Base-by-base conservation (phyloP, 495 filamentous ascomycete genomes). In the Viridothelium virens region DNA sequence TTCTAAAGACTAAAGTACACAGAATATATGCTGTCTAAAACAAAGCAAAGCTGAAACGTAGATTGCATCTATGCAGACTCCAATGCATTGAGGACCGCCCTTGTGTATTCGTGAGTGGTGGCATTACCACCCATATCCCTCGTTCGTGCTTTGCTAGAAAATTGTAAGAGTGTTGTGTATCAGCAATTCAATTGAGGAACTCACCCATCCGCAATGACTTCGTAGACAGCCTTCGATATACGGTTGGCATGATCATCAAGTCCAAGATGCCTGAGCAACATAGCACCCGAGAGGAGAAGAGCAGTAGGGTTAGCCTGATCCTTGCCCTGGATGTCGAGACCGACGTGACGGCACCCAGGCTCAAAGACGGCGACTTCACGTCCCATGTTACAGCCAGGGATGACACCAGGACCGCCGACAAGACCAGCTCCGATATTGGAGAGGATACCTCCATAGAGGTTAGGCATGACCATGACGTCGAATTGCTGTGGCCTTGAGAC, bases 391-490 rank as follows among this genome's bases (percentile, higher is more conserved):
- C 91, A 96, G 72, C 94, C 94, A 66, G 94, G 94, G 62, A 98
- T 93, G 65, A 98, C 88, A 80, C 94, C 94, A 36, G 94, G 94
- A 53, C 94, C 94, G 76, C 94, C 94, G 72, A 98, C 94, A n/a
- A 98, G 89, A 66, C 94, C 94, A 73, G 94, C 94, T 73, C 91
- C 95, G 72, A 98, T 93, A 84, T 98, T 98, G 78, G 95, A 97
- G 66, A 98, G 82, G 73, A 98, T 98, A 70, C 95, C 95, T 77
- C 94, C 94, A 82, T 98, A 98, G 74, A 98, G 81, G 81, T 98
- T 98, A 66, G 94, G 94, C 94, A 98, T 98, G 76, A 98, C 94
- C 90, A 98, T 90, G 70, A 98, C 94, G 77, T 97, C 95, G 74
- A 97, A 97, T 79, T 98, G 94, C 82, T 98, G 94, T 67, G 94